Base-by-base conservation (phyloP, 2,329 filamentous ascomycete species). In the Trichocomaceae sp. region DNA sequence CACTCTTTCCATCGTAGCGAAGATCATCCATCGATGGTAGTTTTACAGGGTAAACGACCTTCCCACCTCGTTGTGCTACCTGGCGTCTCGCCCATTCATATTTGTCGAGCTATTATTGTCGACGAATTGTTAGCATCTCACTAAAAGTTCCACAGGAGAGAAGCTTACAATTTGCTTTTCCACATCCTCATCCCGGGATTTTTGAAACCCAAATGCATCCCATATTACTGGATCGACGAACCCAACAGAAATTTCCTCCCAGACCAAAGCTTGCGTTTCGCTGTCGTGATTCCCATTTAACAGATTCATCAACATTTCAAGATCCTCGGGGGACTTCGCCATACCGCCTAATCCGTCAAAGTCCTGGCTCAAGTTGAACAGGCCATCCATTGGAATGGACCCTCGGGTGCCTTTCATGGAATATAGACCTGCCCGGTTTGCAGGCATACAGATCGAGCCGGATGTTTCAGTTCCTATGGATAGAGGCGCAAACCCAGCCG, bases 391-490 rank as follows among this genome's bases (percentile, higher is more conserved):
- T 12, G 64, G 62, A n/a, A 70, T 63, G 23, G 64, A 47, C 1
- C 66, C 65, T 10, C 65, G 55, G 3, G 67, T 66, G 3, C 66
- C 65, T 42, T 69, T 70, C 42, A 71, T 66, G 17, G 62, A 65
- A 57, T 69, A 70, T 15, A 71, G 54, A 13, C 60, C 66, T 20
- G 67, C 66, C 15, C 66, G 59, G 22, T 59, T 66, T 15, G 65
- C 62, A 6, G 69, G 68, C 47, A 59, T 60, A n/a, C 66, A 59
- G 7, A 70, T 59, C 1, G 67, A 70, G 19, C 67, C 66, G 31
- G 65, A 62, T 15, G 67, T 70, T 54, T 72, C 69, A 6, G 65
- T 69, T 13, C 68, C 69, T 9, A 70, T 61, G 10, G 65, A 58
- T 49, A 69, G 55, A 3, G 69, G 67, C 0, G 65, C 59, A 52